Evolutionary conservation across 768 basidiomycete genomes (phyloP), one percentile per base, ranked within the genome.

Genomic region (Leccinum pellstonianum): DNA sequence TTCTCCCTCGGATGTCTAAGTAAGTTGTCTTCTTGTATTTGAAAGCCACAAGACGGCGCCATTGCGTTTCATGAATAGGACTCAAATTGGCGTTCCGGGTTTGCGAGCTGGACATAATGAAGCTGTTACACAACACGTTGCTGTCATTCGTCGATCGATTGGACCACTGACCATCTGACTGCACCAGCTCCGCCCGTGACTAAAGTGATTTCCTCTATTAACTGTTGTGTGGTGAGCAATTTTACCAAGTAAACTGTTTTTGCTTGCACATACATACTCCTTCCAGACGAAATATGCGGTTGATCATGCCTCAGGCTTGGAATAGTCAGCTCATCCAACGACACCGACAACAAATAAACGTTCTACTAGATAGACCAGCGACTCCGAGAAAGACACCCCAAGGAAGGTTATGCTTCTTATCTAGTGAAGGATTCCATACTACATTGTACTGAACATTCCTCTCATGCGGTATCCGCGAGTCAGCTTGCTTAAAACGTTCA

Each of bases 11-110:
- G 65, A 66, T 0, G 82, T 83, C 49, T 77, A 33, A 12, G 33
- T 33, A 33, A 33, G 33, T 75, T 3, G 76, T 76, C 0, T 80
- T 88, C 77, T 91, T 87, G 74, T 88, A 89, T 71, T 90, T 89
- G 77, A 89, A 90, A 2, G 79, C 84, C 14, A 86, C 79, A 12
- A 33, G 11, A 11, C 31, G 31, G 31, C 10, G 62, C 90, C 87
- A 41, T 87, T 61, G 14, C 77, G 77, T 54, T 79, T 79, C 71
- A 87, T 76, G 67, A 81, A 87, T 5, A 75, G 70, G 6, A 91
- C 86, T 71, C n/a, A n/a, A n/a, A n/a, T 91, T 91, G 55, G 87
- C 84, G 29, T 80, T 77, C 0, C 68, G 31, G 64, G 54, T 84
- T 82, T 4, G 82, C 81, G 15, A 83, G 64, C 59, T 83, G 81